Evolutionary conservation across 495 filamentous ascomycete genomes (phyloP).

Genomic region (Letharia lupina): DNA sequence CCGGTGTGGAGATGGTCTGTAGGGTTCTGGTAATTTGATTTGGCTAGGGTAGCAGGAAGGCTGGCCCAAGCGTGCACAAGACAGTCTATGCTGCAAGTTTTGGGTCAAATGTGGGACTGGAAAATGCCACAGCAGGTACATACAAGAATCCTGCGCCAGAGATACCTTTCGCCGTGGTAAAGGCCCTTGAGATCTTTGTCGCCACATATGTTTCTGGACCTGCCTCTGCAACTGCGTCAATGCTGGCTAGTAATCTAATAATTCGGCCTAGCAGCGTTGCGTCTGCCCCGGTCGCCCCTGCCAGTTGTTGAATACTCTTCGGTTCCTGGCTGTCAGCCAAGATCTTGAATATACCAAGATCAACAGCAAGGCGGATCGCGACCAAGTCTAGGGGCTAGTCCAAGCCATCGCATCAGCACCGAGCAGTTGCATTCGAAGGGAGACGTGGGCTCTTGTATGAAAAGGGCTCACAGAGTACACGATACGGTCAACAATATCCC

Average conservation of each 20-base stretch:
- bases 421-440: neutral
- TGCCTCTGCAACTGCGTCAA: slow-evolving; percentile 29
- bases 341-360: neutral
- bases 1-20: neutral
- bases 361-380: neutral
- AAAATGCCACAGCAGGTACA: neutral
- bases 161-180: neutral
- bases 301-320: neutral
- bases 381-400: neutral
- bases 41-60: neutral
- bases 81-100: neutral
- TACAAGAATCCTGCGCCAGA: neutral
- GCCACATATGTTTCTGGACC: neutral
- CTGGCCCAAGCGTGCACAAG: neutral
- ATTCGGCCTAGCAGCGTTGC: slow-evolving; percentile 2
- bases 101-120: slow-evolving; percentile 13
- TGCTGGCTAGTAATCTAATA: slow-evolving; percentile 36
- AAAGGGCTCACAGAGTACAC: neutral
- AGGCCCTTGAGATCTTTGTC: neutral
- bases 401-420: neutral
- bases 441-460: neutral
- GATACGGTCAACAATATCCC: neutral
- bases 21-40: neutral
- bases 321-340: neutral
- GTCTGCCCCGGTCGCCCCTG: neutral